Base-by-base conservation (phyloP, 306 rosid species). In the Leucaena leucocephala region DNA sequence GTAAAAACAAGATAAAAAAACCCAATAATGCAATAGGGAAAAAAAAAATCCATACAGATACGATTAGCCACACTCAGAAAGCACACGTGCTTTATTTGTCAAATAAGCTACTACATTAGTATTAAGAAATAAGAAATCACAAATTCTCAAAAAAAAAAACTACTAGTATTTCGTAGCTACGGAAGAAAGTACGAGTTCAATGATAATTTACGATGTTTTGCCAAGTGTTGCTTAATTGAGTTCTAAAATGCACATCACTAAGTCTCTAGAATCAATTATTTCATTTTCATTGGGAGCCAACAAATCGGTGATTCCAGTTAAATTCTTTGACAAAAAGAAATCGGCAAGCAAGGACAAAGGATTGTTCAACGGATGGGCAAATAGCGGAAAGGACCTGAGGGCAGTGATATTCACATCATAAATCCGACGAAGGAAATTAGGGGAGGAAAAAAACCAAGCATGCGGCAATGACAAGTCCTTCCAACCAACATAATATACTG, bases 401-500 rank as follows among this genome's bases (percentile, higher is more conserved):
- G 9, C 33, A 7, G 4, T 8, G 62, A 55, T 19, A 55, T 55
- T 62, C 74, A 14, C 0, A 13, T 74, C 77, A 74, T 16, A 68
- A 42, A 59, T 40, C 54, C 13, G 4, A 39, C 11, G 11, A n/a
- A 40, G 70, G 59, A 16, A 17, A 7, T 6, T 4, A 4, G 43
- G 43, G 43, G 43, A 40, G 43, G 59, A 3, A 52, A 52, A 52
- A 50, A 50, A 14, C 57, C 59, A 52, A 17, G 12, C 38, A 68
- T 68, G 14, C n/a, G 9, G 52, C 57, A 17, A 39, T 4, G 3
- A 39, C 70, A 65, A n/a, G 58, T 64, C 76, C 72, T 44, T 57
- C 15, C 36, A 1, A 78, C 82, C 68, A 78, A 42, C 70, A 38
- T 27, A 71, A 68, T n/a, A 59, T 57, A 74, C 10, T 45, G 27